Evolutionary conservation across 768 basidiomycete genomes (phyloP).

Genomic region (Lactifluus echinatus): DNA sequence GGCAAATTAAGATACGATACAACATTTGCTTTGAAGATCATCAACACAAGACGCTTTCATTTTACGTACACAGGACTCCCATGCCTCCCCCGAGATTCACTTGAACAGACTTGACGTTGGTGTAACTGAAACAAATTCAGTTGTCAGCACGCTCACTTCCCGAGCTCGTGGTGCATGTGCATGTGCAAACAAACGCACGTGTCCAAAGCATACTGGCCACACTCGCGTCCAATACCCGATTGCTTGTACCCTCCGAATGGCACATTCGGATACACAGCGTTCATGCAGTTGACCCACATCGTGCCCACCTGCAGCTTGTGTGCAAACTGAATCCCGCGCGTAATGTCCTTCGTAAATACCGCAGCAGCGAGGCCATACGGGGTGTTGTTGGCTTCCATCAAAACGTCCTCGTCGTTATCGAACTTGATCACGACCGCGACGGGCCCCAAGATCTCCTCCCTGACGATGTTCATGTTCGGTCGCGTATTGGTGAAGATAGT

Average conservation of each 20-base stretch:
- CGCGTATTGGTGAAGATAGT: constrained; percentile 54
- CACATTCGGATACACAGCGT: constrained; percentile 34
- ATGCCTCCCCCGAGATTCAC: constrained; percentile 12
- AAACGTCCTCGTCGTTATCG: constrained; percentile 50
- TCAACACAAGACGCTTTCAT: background rate
- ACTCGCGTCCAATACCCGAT: constrained; percentile 58
- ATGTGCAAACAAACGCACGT: constrained; percentile 20
- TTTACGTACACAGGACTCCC: too few species aligned
- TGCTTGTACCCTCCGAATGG: constrained; percentile 68
- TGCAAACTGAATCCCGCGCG: constrained; percentile 61
- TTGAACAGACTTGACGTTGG: constrained; percentile 17
- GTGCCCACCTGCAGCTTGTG: constrained; percentile 77
- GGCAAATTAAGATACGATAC: background rate
- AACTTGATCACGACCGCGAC: constrained; percentile 63
- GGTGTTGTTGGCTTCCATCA: constrained; percentile 77
- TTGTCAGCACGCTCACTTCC: background rate
- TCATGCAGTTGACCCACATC: constrained; percentile 49
- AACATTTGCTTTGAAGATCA: background rate
- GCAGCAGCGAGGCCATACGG: constrained; percentile 81
- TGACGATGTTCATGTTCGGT: constrained; percentile 48
- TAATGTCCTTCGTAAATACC: constrained; percentile 76
- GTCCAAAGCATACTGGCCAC: constrained; percentile 44
- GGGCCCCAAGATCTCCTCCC: constrained; percentile 62
- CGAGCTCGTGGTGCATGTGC: background rate
- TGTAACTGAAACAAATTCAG: constrained; percentile 11